Conservation (phyloP, 495 filamentous ascomycete genomes). For the Clavariopsis aquatica region DNA sequence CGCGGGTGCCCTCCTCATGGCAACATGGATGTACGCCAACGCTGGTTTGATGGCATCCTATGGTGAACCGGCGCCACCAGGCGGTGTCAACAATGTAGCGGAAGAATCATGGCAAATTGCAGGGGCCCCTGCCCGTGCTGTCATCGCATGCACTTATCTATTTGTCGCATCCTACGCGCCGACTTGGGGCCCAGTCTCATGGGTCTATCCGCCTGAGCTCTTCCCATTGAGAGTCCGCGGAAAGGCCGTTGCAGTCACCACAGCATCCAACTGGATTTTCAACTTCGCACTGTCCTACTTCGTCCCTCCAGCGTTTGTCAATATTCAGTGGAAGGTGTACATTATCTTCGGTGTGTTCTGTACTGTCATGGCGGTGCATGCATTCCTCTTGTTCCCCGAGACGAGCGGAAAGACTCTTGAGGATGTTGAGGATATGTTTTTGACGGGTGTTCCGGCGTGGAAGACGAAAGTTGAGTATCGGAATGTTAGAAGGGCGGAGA, state of each 20-base stretch:
- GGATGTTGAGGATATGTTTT: slow-evolving; percentile 37
- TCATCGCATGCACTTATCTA: slow-evolving; percentile 49
- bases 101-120: slow-evolving; percentile 39
- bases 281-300: slow-evolving; percentile 79
- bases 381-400: slow-evolving; percentile 38
- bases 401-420: slow-evolving; percentile 39
- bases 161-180: slow-evolving; percentile 55
- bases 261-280: slow-evolving; percentile 74
- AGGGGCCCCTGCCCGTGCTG: slow-evolving; percentile 42
- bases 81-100: slow-evolving; percentile 36
- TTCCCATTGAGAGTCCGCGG: slow-evolving; percentile 72
- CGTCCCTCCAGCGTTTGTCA: slow-evolving; percentile 70
- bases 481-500: slow-evolving; percentile 16
- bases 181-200: slow-evolving; percentile 63
- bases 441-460: slow-evolving; percentile 29
- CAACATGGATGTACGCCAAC: slow-evolving; percentile 67
- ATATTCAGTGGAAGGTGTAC: slow-evolving; percentile 64
- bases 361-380: slow-evolving; percentile 30
- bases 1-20: slow-evolving; percentile 66
- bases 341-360: slow-evolving; percentile 40
- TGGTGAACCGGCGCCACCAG: slow-evolving; percentile 40
- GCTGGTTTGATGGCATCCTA: slow-evolving; percentile 64
- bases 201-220: slow-evolving; percentile 77
- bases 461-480: slow-evolving; percentile 30
- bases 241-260: slow-evolving; percentile 70